Base-by-base conservation (phyloP, 2,329 filamentous ascomycete genomes). In the Aaosphaeria arxii region DNA sequence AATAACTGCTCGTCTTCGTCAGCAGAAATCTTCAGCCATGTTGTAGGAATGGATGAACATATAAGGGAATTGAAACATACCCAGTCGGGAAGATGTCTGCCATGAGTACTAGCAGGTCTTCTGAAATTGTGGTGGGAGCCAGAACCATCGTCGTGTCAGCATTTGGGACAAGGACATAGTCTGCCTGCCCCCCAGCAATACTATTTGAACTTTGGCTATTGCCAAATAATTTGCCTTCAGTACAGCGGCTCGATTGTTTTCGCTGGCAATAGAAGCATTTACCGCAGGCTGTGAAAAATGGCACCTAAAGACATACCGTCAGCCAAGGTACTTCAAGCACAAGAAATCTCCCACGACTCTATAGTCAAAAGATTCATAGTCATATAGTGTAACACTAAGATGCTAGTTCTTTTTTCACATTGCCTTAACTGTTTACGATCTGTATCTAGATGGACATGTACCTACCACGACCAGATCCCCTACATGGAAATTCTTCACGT, bases 61-160 rank as follows among this genome's bases (percentile, higher is more conserved):
- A 24, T 24, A 24, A 24, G 17, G 17, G 17, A 24, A 24, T 24
- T 24, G 89, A 90, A 59, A 91, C 95, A 72, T 84, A 95, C 6
- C 91, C 88, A 0, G 76, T 80, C 30, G 91, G 91, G 70, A 94
- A 95, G 61, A 96, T 95, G 64, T 96, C 91, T n/a, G 89, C 90
- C 91, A 96, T 95, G 29, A 96, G 79, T 5, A 95, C 83, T 43
- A 95, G 77, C 33, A 84, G 84, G 54, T 87, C 81, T 56, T 92
- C 86, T 17, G 85, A 81, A 49, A 95, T 86, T 7, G 79, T 81
- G 1, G 81, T 70, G 0, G 88, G 87, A 0, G 89, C 86, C 61
- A 85, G 86, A 63, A 91, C 80, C n/a, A 87, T 82, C 1, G 89
- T 95, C 33, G 84, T 83, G 62, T 95, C 90, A 7, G 91, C 91